These are phyloP conservation scores for Aspergillus novofumigatus DNA, from an alignment of 2,329 filamentous ascomycete species.

Conservation along the genomic window DNA sequence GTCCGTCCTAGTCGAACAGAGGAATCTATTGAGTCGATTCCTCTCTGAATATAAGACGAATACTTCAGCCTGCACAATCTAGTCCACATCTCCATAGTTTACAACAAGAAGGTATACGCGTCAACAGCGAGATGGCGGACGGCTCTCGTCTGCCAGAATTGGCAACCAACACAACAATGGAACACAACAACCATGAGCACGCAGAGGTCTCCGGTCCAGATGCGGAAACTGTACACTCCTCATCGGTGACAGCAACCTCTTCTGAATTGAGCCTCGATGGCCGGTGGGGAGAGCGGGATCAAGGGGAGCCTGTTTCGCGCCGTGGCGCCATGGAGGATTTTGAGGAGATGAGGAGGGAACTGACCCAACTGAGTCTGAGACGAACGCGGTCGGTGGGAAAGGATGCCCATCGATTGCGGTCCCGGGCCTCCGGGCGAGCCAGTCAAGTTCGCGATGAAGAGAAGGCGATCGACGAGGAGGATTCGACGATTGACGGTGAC, in stretches of 20 bases:
- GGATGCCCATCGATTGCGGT: constrained; percentile 25
- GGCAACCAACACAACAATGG: constrained; percentile 5
- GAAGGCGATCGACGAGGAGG: constrained; percentile 44
- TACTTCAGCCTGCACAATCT: neutral
- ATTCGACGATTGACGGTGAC: constrained; percentile 10
- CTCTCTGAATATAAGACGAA: neutral
- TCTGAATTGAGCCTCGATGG: constrained; percentile 36
- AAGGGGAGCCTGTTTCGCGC: constrained; percentile 51
- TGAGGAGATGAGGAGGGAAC: constrained; percentile 52
- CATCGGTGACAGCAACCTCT: neutral
- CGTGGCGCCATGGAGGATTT: constrained; percentile 57
- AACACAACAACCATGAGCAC: constrained; percentile 1
- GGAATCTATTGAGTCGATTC: neutral
- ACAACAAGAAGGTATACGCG: neutral
- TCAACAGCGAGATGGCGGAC: constrained; percentile 6
- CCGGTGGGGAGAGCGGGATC: constrained; percentile 61
- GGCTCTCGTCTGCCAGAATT: constrained; percentile 8
- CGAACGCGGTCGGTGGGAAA: constrained; percentile 29
- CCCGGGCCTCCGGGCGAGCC: constrained; percentile 13
- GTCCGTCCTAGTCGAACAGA: neutral
- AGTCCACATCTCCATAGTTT: neutral
- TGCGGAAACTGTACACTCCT: neutral
- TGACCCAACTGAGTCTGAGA: constrained; percentile 50
- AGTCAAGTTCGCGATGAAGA: constrained; percentile 38
- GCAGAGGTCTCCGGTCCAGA: neutral